Evolutionary conservation across 805 yeast species (phyloP).

Genomic region (Priceomyces medius): DNA sequence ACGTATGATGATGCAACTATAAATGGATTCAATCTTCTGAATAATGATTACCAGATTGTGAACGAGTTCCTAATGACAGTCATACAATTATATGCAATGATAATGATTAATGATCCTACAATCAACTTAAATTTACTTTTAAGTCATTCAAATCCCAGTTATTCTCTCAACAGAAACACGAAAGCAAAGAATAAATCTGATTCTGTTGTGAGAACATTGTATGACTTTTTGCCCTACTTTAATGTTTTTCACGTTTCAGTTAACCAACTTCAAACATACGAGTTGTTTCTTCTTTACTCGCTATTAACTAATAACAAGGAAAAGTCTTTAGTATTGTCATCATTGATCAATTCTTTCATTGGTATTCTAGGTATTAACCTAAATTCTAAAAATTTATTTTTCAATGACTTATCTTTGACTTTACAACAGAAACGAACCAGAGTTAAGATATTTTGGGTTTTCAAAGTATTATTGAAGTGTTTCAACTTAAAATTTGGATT

Average conservation of each 20-base stretch:
- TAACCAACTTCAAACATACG: slow-evolving; percentile 49
- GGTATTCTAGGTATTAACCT: slow-evolving; percentile 44
- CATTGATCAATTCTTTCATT: slow-evolving; percentile 42
- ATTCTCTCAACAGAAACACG: slow-evolving; percentile 13
- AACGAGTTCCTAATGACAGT: slow-evolving; percentile 44
- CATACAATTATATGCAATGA: slow-evolving; percentile 51
- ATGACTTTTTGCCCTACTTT: slow-evolving; percentile 46
- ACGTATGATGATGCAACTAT: slow-evolving; percentile 47
- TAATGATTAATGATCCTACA: slow-evolving; percentile 50
- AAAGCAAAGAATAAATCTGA: slow-evolving; percentile 27
- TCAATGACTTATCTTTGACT: slow-evolving; percentile 46
- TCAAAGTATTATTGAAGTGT: slow-evolving; percentile 41
- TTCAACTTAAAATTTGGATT: slow-evolving; percentile 45
- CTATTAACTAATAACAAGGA: slow-evolving; percentile 43
- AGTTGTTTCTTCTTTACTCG: slow-evolving; percentile 49
- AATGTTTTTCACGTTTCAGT: slow-evolving; percentile 49
- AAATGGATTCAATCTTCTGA: slow-evolving; percentile 48
- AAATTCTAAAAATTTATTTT: slow-evolving; percentile 40
- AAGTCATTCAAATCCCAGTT: slow-evolving; percentile 37
- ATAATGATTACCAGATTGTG: slow-evolving; percentile 42
- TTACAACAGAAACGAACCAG: slow-evolving; percentile 36
- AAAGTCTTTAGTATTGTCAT: slow-evolving; percentile 35
- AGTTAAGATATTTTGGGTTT: slow-evolving; percentile 48
- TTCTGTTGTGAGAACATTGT: slow-evolving; percentile 38
- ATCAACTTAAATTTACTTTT: slow-evolving; percentile 40